A percentile compares a stretch with the other conserved stretches of the same genome.
Evolutionary conservation across 495 filamentous ascomycete genomes (phyloP).

Genomic region (Xylaria cubensis): DNA sequence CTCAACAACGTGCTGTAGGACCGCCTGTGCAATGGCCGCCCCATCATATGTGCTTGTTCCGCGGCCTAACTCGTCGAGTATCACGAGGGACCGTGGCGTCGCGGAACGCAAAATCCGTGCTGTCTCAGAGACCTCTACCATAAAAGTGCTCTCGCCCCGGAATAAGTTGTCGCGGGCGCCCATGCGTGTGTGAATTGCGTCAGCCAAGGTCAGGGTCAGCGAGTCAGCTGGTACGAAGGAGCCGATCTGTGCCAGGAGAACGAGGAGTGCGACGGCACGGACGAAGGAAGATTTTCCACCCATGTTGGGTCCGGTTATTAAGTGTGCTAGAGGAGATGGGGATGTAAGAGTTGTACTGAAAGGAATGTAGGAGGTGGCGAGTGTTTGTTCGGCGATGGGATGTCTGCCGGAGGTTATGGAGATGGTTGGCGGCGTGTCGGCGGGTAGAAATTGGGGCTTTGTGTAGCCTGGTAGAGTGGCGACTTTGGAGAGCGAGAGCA

Average conservation of each 20-base stretch:
- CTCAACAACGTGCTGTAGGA: conserved; percentile 82
- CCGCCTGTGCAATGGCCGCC: conserved; percentile 92
- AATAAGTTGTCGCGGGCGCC: conserved; percentile 97
- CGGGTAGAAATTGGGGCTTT: conserved; percentile 75
- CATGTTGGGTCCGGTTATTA: conserved; percentile 98
- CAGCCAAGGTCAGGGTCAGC: conserved; percentile 78
- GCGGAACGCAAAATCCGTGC: conserved; percentile 88
- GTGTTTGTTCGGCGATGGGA: conserved; percentile 93
- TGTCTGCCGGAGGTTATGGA: conserved; percentile 80
- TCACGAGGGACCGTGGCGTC: conserved; percentile 78
- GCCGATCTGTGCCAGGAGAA: conserved; percentile 93
- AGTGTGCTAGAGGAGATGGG: conserved; percentile 70
- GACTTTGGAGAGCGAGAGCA: conserved; percentile 84
- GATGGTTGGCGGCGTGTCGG: conserved; percentile 69
- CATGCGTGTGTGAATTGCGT: conserved; percentile 96
- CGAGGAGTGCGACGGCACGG: conserved; percentile 86
- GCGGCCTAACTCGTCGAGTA: conserved; percentile 94
- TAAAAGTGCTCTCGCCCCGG: conserved; percentile 93
- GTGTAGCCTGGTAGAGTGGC: conserved; percentile 86
- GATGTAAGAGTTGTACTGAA: conserved; percentile 77
- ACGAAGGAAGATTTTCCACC: conserved; percentile 97
- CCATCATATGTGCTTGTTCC: conserved; percentile 96
- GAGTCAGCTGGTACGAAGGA: conserved; percentile 87
- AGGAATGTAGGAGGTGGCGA: conserved; percentile 88
- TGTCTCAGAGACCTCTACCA: conserved; percentile 95